phyloP scores from a whole-genome alignment of 331 rosid species.

The Cydonia oblonga region DNA sequence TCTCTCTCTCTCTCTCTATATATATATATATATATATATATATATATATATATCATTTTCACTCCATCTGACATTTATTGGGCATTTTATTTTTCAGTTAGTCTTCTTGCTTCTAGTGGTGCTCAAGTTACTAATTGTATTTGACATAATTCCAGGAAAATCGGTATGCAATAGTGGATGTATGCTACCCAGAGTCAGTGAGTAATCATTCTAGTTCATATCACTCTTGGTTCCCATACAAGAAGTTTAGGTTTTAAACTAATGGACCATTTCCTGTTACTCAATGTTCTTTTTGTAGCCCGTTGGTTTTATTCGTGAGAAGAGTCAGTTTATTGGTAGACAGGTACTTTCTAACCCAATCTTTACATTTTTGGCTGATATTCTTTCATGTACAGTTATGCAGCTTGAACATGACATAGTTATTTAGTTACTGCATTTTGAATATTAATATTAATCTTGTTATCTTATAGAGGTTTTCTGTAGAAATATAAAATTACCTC shows the following conservation, averaged over 20 bases:
- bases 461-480: too few species aligned
- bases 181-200: constrained; percentile 84
- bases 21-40: too few species aligned
- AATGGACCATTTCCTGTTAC: constrained; percentile 6
- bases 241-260: background rate
- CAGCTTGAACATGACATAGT: background rate
- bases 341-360: constrained; percentile 46
- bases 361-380: background rate
- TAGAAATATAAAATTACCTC: background rate
- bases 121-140: constrained; percentile 11
- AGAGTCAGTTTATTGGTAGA: constrained; percentile 65
- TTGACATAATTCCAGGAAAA: constrained; percentile 67
- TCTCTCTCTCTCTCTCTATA: too few species aligned
- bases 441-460: background rate
- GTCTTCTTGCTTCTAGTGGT: background rate
- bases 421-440: background rate
- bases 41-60: background rate
- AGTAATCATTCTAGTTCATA: constrained; percentile 27
- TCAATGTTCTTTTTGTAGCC: constrained; percentile 47
- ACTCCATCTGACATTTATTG: background rate
- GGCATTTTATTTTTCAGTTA: background rate
- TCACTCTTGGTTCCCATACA: background rate
- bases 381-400: background rate
- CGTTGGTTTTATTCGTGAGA: constrained; percentile 78
- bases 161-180: constrained; percentile 84